Percentiles rank a stretch among this genome's conserved stretches.
Evolutionary conservation across 805 yeast genomes (phyloP).

Genomic region (Pichia cephalocereana): DNA sequence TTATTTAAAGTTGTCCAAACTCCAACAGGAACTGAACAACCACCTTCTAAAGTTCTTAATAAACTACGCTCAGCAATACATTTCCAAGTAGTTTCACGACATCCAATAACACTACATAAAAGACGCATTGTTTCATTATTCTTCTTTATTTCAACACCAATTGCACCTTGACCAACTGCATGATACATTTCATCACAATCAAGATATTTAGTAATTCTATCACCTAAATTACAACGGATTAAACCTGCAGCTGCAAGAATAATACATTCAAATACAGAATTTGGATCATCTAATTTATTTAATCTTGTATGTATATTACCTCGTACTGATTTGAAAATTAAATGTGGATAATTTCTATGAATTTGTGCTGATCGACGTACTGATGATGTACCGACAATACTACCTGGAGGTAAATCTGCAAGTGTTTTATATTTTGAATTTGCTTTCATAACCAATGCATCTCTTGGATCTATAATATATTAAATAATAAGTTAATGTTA

Average conservation of each 20-base stretch:
- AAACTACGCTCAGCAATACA: conserved; percentile 85
- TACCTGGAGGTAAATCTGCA: conserved; percentile 71
- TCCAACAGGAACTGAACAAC: conserved; percentile 97
- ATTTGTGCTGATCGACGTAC: conserved; percentile 91
- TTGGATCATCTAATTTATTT: conserved; percentile 65
- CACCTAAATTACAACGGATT: conserved; percentile 58
- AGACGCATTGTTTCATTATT: conserved; percentile 50
- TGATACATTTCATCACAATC: conserved; percentile 78
- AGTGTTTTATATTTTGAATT: conserved; percentile 56
- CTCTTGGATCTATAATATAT: conserved; percentile 62
- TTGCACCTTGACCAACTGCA: conserved; percentile 99
- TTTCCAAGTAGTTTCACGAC: conserved; percentile 56
- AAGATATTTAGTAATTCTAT: conserved; percentile 66
- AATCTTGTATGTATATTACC: conserved; percentile 80
- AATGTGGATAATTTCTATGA: conserved; percentile 64
- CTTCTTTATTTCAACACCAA: conserved; percentile 82
- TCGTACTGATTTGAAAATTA: conserved; percentile 74
- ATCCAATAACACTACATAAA: conserved; percentile 57
- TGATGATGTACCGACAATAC: conserved; percentile 91
- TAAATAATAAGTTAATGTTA: conserved; percentile 2
- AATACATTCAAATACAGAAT: conserved; percentile 51
- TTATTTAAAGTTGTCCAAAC: conserved; percentile 49
- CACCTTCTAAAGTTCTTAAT: conserved; percentile 88
- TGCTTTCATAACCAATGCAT: conserved; percentile 71
- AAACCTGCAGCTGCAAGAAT: conserved; percentile 92